Evolutionary conservation across 768 basidiomycete genomes (phyloP).

Genomic region (Tricholoma hemisulphureum): DNA sequence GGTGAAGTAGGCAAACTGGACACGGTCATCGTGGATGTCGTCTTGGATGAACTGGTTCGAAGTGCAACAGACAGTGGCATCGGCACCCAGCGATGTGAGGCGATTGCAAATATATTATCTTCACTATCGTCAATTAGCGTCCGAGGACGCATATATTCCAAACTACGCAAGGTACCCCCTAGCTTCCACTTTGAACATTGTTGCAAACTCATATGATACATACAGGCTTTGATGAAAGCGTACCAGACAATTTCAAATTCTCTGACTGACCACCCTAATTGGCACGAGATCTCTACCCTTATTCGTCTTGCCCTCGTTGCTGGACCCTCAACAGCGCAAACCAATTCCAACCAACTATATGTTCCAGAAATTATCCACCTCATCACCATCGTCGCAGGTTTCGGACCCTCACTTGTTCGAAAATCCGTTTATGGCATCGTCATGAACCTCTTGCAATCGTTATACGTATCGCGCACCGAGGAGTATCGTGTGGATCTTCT

Average conservation of each 20-base stretch:
- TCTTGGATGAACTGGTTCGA: constrained; percentile 77
- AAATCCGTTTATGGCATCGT: constrained; percentile 80
- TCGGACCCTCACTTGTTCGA: constrained; percentile 71
- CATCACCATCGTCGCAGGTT: constrained; percentile 72
- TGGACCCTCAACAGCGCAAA: constrained; percentile 62
- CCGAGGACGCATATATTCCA: constrained; percentile 73
- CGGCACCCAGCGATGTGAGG: constrained; percentile 72
- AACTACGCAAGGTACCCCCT: constrained; percentile 65
- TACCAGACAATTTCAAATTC: constrained; percentile 54
- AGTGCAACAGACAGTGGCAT: constrained; percentile 83
- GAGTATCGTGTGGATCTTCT: constrained; percentile 63
- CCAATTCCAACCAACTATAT: constrained; percentile 69
- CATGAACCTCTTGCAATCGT: constrained; percentile 77
- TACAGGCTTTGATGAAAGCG: constrained; percentile 70
- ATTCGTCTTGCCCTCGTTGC: constrained; percentile 73
- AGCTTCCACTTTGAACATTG: not conserved
- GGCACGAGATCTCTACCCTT: constrained; percentile 80
- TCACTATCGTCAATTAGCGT: constrained; percentile 75
- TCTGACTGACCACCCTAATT: constrained; percentile 68
- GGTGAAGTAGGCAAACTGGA: constrained; percentile 70
- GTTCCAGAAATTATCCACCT: constrained; percentile 83
- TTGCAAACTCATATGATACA: not conserved
- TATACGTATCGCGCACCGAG: constrained; percentile 60
- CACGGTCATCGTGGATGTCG: constrained; percentile 60
- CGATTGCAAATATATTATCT: constrained; percentile 69